Evolutionary conservation across 805 yeast genomes (phyloP).

Genomic region (Candida awuae): DNA sequence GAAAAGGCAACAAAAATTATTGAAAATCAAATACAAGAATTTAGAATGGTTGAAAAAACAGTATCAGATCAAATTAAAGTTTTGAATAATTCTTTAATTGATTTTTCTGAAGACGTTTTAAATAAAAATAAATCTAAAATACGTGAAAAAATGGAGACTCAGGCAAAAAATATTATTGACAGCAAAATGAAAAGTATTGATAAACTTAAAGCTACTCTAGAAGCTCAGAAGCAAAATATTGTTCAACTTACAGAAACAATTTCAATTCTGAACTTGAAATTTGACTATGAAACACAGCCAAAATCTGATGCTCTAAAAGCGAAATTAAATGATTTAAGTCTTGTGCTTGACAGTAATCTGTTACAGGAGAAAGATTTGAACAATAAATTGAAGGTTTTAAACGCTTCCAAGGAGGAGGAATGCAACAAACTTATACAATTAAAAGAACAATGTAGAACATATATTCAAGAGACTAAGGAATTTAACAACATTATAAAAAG

Average conservation of each 20-base stretch:
- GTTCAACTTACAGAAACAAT: constrained; percentile 1
- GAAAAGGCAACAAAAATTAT: constrained; percentile 32
- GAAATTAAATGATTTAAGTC: constrained; percentile 9
- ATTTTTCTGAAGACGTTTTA: constrained; percentile 5
- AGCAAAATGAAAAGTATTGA: neutral
- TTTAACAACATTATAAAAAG: constrained; percentile 25
- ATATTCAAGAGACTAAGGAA: constrained; percentile 18
- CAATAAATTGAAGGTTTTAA: constrained; percentile 1
- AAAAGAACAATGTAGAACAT: constrained; percentile 17
- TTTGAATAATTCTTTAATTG: neutral
- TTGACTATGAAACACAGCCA: constrained; percentile 4
- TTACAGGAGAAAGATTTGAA: neutral
- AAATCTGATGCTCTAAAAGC: constrained; percentile 1
- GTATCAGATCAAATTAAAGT: constrained; percentile 17
- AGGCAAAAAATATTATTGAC: neutral
- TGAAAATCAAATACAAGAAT: constrained; percentile 27
- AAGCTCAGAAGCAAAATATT: neutral
- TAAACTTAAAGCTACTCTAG: neutral
- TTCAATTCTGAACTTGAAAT: neutral
- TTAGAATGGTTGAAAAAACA: constrained; percentile 25
- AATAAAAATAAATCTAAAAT: neutral
- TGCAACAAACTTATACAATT: constrained; percentile 3
- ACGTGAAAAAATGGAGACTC: neutral
- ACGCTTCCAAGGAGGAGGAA: constrained; percentile 9
- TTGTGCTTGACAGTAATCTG: neutral